A percentile compares a stretch with the other conserved stretches of the same genome.
Evolutionary conservation across 2,329 filamentous ascomycete genomes (phyloP).

Genomic region (Botrytis medusae): DNA sequence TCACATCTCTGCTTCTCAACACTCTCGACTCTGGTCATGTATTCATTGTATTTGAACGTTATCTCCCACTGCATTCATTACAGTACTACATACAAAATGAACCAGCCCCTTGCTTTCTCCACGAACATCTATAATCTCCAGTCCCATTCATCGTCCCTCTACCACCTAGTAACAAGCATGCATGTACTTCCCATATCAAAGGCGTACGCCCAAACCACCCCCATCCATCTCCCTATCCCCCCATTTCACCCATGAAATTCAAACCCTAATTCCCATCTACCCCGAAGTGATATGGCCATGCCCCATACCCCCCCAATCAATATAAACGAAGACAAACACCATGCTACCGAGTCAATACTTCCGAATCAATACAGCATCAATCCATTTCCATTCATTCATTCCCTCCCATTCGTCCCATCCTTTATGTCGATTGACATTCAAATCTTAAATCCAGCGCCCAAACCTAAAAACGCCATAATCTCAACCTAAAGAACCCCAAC

Average conservation of each 20-base stretch:
- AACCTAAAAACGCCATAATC: slow-evolving; percentile 3
- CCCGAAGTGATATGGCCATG: not conserved
- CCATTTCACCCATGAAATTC: not conserved
- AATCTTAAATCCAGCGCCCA: not conserved
- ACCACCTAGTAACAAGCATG: not conserved
- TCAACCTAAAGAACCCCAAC: slow-evolving; percentile 4
- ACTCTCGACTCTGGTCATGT: not conserved
- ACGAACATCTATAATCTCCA: not conserved
- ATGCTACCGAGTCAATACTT: slow-evolving; percentile 11
- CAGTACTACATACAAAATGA: not conserved
- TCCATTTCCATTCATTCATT: slow-evolving; percentile 6
- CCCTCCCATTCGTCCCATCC: not conserved
- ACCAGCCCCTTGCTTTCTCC: not conserved
- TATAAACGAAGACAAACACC: slow-evolving; percentile 9
- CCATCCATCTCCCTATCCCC: not conserved
- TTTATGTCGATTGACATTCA: not conserved
- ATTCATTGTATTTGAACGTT: not conserved
- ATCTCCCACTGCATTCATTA: not conserved
- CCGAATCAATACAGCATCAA: slow-evolving; percentile 10
- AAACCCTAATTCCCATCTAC: not conserved
- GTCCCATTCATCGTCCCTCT: not conserved
- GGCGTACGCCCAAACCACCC: not conserved
- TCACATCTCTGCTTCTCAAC: not conserved
- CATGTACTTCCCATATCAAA: not conserved
- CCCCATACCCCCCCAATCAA: not conserved